Percentiles rank a stretch among this genome's conserved stretches.
Conservation (phyloP, 176 grass and related monocot genomes). For the Oryza rufipogon region DNA sequence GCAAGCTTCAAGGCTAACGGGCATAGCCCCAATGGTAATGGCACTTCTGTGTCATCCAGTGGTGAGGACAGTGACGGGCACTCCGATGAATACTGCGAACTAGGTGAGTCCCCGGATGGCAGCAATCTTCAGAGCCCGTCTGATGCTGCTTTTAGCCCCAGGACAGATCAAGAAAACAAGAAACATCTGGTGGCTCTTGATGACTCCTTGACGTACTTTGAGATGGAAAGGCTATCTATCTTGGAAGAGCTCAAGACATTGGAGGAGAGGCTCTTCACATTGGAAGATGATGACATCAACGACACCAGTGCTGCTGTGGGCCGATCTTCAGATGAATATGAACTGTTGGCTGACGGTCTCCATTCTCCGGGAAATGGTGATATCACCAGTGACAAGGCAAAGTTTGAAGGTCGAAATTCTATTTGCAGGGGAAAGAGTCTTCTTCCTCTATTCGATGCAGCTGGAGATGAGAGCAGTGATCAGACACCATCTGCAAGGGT, state of each 20-base stretch:
- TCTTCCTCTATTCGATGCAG: conserved; percentile 81
- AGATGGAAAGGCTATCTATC: conserved; percentile 91
- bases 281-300: conserved; percentile 70
- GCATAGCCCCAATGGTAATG: conserved; percentile 38
- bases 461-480: conserved; percentile 48
- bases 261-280: conserved; percentile 79
- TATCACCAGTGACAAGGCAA: conserved; percentile 37
- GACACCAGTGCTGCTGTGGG: conserved; percentile 37
- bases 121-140: conserved; percentile 39
- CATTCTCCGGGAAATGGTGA: conserved; percentile 24
- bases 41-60: conserved; percentile 66
- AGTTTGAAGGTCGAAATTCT: conserved; percentile 36
- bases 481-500: conserved; percentile 16
- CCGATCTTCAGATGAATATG: conserved; percentile 37
- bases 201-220: conserved; percentile 84
- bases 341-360: conserved; percentile 33
- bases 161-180: conserved; percentile 32
- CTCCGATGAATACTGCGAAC: conserved; percentile 45
- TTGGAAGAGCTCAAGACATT: conserved; percentile 86
- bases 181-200: conserved; percentile 61
- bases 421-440: conserved; percentile 72
- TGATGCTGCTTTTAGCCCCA: conserved; percentile 17
- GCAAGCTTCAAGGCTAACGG: conserved; percentile 41
- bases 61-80: conserved; percentile 61
- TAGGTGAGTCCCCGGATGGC: conserved; percentile 58